These are phyloP conservation scores for Diplodia seriata DNA, from an alignment of 2,329 filamentous ascomycete species.

Conservation along the genomic window DNA sequence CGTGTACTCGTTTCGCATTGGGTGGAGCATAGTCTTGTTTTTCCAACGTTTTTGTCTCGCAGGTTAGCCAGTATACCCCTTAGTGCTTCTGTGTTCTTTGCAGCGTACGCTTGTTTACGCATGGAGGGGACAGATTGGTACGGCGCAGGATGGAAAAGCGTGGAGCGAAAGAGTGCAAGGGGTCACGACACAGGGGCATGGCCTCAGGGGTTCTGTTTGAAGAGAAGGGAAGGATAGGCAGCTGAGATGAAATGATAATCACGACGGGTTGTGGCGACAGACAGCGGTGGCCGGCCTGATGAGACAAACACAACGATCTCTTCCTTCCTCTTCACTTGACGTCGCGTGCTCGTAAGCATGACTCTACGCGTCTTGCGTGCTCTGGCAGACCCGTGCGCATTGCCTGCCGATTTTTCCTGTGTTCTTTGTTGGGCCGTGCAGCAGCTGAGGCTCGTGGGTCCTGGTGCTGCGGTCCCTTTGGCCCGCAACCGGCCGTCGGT, in stretches of 20 bases:
- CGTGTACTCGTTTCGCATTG: slow-evolving; percentile 24
- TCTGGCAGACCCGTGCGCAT: background rate
- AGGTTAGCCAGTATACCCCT: slow-evolving; percentile 30
- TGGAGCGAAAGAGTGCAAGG: slow-evolving; percentile 14
- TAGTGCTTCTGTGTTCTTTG: slow-evolving; percentile 27
- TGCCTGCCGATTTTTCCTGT: background rate
- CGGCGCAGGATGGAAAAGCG: background rate
- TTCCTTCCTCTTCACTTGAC: background rate
- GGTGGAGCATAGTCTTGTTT: slow-evolving; percentile 24
- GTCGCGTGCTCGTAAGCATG: background rate
- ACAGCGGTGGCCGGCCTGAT: slow-evolving; percentile 12
- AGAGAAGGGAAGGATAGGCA: slow-evolving; percentile 21
- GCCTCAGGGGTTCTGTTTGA: background rate
- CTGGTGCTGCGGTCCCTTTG: background rate
- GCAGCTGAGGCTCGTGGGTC: background rate
- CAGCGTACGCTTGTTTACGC: slow-evolving; percentile 26
- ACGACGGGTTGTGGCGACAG: slow-evolving; percentile 23
- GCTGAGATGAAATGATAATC: slow-evolving; percentile 28
- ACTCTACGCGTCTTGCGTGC: background rate
- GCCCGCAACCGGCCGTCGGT: slow-evolving; percentile 10
- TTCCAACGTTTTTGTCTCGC: slow-evolving; percentile 18
- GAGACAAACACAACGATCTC: slow-evolving; percentile 21
- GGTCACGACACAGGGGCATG: slow-evolving; percentile 12
- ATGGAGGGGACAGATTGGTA: slow-evolving; percentile 17
- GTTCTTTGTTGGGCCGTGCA: slow-evolving; percentile 10